Percentiles rank a stretch among this genome's conserved stretches.
phyloP scores from a whole-genome alignment of 2,329 filamentous ascomycete species.

The Verticillium longisporum region DNA sequence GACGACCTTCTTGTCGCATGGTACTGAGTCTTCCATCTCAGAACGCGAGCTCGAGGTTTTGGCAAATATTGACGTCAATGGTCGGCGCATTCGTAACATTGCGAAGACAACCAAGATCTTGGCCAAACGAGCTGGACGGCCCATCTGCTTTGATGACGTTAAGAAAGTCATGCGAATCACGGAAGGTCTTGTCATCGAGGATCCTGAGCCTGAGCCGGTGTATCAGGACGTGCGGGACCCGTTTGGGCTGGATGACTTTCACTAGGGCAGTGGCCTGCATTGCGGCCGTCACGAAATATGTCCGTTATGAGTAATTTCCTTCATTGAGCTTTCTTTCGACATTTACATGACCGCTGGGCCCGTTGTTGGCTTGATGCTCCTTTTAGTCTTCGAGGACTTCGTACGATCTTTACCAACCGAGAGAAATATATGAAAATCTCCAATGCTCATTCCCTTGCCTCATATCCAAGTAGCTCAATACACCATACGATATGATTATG shows the following conservation, averaged over 20 bases:
- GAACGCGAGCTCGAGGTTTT: constrained; percentile 9
- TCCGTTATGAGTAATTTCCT: too few relatives aligned
- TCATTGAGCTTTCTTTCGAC: too few relatives aligned
- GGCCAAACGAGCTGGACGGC: constrained; percentile 10
- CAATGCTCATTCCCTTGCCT: too few relatives aligned
- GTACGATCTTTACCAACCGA: too few relatives aligned
- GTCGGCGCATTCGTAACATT: constrained; percentile 15
- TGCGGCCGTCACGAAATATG: too few relatives aligned
- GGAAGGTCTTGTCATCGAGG: constrained; percentile 10
- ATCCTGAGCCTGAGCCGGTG: background rate
- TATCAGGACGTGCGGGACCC: background rate
- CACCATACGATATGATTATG: too few relatives aligned
- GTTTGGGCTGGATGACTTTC: background rate
- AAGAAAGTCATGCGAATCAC: constrained; percentile 17
- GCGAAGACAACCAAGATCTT: constrained; percentile 17
- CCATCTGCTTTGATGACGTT: constrained; percentile 12
- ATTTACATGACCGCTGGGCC: too few relatives aligned
- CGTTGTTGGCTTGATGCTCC: too few relatives aligned
- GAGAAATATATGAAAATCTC: too few relatives aligned
- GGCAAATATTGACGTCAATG: constrained; percentile 13
- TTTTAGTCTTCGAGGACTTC: too few relatives aligned
- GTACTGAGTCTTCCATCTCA: constrained; percentile 5
- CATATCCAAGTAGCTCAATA: too few relatives aligned
- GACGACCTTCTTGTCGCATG: constrained; percentile 14
- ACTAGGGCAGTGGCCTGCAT: background rate